Percentiles rank a stretch among this genome's conserved stretches.
These are phyloP conservation scores for Entamoeba invadens DNA, from an alignment of 208 protist genomes.

Conservation along the genomic window DNA sequence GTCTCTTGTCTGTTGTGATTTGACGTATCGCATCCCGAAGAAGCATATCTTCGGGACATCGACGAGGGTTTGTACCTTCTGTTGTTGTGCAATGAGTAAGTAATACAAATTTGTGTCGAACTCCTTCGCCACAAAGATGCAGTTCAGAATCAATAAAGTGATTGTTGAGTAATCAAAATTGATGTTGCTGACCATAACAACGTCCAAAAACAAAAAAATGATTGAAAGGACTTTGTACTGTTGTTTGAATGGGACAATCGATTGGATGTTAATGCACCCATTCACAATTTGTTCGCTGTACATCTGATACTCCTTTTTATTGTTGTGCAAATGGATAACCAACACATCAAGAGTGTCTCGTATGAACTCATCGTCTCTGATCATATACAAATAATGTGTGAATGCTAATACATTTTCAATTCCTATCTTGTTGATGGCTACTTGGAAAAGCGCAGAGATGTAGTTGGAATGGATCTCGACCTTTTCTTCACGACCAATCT, in stretches of 20 bases:
- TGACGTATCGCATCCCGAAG: not conserved
- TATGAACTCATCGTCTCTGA: not conserved
- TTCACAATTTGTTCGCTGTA: not conserved
- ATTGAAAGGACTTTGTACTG: not conserved
- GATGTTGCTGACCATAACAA: not conserved
- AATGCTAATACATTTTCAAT: not conserved
- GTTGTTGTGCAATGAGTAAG: not conserved
- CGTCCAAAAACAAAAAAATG: not conserved
- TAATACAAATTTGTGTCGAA: not conserved
- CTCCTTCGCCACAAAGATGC: not conserved
- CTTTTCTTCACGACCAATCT: not conserved
- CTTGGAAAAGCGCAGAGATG: not conserved
- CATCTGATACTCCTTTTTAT: not conserved
- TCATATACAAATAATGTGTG: not conserved
- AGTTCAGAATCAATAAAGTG: not conserved
- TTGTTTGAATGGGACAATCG: not conserved
- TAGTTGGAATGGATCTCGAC: not conserved
- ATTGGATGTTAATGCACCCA: not conserved
- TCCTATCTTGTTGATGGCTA: not conserved
- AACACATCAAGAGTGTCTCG: not conserved
- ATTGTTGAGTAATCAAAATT: not conserved
- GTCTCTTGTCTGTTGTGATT: not conserved
- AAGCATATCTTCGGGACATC: not conserved
- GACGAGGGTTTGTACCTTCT: not conserved
- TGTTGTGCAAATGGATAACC: not conserved